Evolutionary conservation across 2,329 filamentous ascomycete genomes (phyloP).

Genomic region (Thelonectria rubi): DNA sequence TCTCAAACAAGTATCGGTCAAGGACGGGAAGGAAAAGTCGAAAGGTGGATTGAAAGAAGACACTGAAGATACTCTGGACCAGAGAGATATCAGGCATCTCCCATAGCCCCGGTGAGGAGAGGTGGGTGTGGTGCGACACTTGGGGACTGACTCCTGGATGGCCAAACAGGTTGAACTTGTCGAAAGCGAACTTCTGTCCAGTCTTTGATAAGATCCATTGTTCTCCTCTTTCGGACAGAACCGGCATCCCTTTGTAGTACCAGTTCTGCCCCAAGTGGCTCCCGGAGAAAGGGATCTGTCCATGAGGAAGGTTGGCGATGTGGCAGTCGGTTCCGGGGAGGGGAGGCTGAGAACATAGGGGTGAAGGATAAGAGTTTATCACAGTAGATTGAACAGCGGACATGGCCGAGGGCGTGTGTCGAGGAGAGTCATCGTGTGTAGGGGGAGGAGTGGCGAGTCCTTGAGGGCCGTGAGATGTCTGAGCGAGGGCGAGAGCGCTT

Average conservation of each 20-base stretch:
- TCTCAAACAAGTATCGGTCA: slow-evolving; percentile 14
- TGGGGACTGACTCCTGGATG: background rate
- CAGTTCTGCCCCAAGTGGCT: slow-evolving; percentile 25
- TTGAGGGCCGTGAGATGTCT: slow-evolving; percentile 16
- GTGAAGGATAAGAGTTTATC: too few species aligned
- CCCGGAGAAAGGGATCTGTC: slow-evolving; percentile 18
- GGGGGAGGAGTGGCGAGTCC: slow-evolving; percentile 4
- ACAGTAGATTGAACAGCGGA: background rate
- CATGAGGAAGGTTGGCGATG: slow-evolving; percentile 4
- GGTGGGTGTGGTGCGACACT: background rate
- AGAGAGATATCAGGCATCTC: slow-evolving; percentile 6
- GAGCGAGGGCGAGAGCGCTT: slow-evolving; percentile 23
- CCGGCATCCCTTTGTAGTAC: slow-evolving; percentile 24
- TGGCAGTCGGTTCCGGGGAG: background rate
- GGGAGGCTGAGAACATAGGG: background rate
- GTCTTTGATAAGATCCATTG: slow-evolving; percentile 23
- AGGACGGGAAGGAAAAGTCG: slow-evolving; percentile 17
- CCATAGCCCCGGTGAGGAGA: background rate
- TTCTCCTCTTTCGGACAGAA: slow-evolving; percentile 18
- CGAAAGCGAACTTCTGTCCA: slow-evolving; percentile 12
- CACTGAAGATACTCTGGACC: background rate
- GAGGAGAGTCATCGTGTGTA: slow-evolving; percentile 5
- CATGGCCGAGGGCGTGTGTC: background rate
- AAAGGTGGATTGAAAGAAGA: slow-evolving; percentile 15
- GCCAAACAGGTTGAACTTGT: slow-evolving; percentile 16